Evolutionary conservation across 1,139 yeast genomes (phyloP).

Genomic region (Waltiozyma solani): DNA sequence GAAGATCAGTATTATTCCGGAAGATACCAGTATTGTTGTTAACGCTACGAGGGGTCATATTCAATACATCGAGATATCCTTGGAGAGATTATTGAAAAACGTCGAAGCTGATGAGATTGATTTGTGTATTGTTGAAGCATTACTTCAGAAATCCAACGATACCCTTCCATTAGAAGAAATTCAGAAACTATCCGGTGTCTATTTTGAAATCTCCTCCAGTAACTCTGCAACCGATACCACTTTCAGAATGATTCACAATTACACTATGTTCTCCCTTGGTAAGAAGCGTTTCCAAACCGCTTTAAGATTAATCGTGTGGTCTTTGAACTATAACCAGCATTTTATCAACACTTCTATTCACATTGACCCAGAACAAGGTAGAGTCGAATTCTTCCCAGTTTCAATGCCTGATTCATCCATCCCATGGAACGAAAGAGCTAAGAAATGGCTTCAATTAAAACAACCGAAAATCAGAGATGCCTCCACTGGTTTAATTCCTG

Average conservation of each 20-base stretch:
- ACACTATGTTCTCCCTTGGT: slow-evolving; percentile 12
- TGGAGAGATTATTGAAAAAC: slow-evolving; percentile 27
- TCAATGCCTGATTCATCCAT: slow-evolving; percentile 9
- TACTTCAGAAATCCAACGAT: slow-evolving; percentile 5
- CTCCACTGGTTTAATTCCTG: neutral
- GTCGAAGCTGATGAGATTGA: slow-evolving; percentile 27
- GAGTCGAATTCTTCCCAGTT: slow-evolving; percentile 7
- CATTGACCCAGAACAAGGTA: slow-evolving; percentile 3
- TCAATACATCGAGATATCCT: slow-evolving; percentile 26
- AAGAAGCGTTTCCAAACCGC: slow-evolving; percentile 11
- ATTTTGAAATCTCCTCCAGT: slow-evolving; percentile 7
- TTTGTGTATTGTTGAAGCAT: slow-evolving; percentile 13
- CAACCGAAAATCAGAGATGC: slow-evolving; percentile 7
- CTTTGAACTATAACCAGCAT: slow-evolving; percentile 14
- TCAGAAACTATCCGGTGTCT: slow-evolving; percentile 16
- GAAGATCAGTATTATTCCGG: slow-evolving; percentile 28
- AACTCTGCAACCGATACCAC: slow-evolving; percentile 1
- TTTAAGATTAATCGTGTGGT: slow-evolving; percentile 17
- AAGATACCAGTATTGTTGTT: slow-evolving; percentile 22
- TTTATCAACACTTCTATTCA: slow-evolving; percentile 10
- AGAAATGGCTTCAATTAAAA: slow-evolving; percentile 13
- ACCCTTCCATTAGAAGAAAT: slow-evolving; percentile 15
- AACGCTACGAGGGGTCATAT: slow-evolving; percentile 22
- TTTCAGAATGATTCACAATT: slow-evolving; percentile 3
- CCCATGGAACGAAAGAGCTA: slow-evolving; percentile 17